A percentile compares a stretch with the other conserved stretches of the same genome.
These are phyloP conservation scores for Peribolospora kevripleyi DNA, from an alignment of 768 basidiomycete genomes.

Conservation along the genomic window DNA sequence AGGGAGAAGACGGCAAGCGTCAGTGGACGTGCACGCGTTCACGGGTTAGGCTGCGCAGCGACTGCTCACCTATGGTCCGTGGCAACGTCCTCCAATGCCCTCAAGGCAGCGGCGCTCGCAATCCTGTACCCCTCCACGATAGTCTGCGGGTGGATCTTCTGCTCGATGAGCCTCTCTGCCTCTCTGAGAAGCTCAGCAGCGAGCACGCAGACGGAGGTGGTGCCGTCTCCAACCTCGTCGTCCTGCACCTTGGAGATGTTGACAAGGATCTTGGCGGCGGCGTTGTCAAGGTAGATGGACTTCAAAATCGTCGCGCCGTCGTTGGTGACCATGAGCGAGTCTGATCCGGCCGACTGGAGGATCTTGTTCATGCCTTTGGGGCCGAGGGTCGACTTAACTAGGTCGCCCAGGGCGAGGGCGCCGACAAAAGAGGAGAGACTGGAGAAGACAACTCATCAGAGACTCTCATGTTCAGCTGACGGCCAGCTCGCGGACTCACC, in stretches of 20 bases:
- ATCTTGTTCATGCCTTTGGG: conserved; percentile 99
- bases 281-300: conserved; percentile 89
- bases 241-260: conserved; percentile 99
- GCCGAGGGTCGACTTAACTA: conserved; percentile 93
- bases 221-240: conserved; percentile 85
- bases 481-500: background rate
- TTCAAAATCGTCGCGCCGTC: conserved; percentile 97
- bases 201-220: conserved; percentile 32
- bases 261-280: conserved; percentile 95
- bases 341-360: conserved; percentile 65
- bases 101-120: conserved; percentile 59
- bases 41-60: background rate
- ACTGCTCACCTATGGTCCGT: conserved; percentile 52
- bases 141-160: conserved; percentile 89
- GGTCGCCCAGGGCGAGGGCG: conserved; percentile 84
- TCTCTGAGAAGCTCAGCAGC: conserved; percentile 77
- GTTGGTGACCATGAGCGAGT: conserved; percentile 90
- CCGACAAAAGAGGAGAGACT: conserved; percentile 95
- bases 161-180: conserved; percentile 80
- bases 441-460: conserved; percentile 31
- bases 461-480: background rate
- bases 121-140: conserved; percentile 92
- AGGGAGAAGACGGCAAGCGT: background rate
- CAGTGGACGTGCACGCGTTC: background rate
- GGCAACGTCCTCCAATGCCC: conserved; percentile 58